Evolutionary conservation across 306 rosid species (phyloP).

Genomic region (Astragalus membranaceus): DNA sequence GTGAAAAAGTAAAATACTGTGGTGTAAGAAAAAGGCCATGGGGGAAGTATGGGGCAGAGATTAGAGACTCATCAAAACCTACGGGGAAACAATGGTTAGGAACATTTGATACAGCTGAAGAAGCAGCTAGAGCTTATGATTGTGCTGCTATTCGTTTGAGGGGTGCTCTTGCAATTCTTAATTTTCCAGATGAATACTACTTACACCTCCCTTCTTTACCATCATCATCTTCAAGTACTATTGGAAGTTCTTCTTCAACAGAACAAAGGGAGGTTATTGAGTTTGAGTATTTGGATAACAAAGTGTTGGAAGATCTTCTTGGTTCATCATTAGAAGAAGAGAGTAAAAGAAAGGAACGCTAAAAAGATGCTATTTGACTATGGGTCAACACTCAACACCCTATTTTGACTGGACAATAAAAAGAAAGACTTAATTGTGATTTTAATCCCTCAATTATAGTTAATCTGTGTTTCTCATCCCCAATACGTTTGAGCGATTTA

Average conservation of each 20-base stretch:
- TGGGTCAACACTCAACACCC: too few species aligned
- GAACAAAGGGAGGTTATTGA: constrained; percentile 17
- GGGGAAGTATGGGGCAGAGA: constrained; percentile 75
- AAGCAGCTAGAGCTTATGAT: constrained; percentile 76
- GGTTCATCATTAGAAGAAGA: neutral
- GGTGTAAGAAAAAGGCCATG: constrained; percentile 71
- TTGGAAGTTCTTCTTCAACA: constrained; percentile 16
- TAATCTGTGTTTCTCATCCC: too few species aligned
- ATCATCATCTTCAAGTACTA: neutral
- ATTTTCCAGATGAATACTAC: constrained; percentile 12
- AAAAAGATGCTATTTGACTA: too few species aligned
- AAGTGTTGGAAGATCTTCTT: constrained; percentile 40
- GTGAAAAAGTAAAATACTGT: constrained; percentile 41
- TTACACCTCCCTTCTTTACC: constrained; percentile 27
- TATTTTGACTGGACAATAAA: too few species aligned
- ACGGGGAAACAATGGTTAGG: constrained; percentile 63
- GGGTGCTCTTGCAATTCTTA: constrained; percentile 53
- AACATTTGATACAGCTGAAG: constrained; percentile 64
- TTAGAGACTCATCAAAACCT: constrained; percentile 52
- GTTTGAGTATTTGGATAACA: constrained; percentile 31
- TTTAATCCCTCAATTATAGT: too few species aligned
- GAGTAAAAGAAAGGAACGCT: neutral
- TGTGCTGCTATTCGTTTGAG: constrained; percentile 55
- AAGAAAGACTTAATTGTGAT: too few species aligned
- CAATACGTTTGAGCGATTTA: too few species aligned